Evolutionary conservation across 2,329 filamentous ascomycete genomes (phyloP), one percentile per base, ranked within the genome.

Genomic region (Fusarium clavum): DNA sequence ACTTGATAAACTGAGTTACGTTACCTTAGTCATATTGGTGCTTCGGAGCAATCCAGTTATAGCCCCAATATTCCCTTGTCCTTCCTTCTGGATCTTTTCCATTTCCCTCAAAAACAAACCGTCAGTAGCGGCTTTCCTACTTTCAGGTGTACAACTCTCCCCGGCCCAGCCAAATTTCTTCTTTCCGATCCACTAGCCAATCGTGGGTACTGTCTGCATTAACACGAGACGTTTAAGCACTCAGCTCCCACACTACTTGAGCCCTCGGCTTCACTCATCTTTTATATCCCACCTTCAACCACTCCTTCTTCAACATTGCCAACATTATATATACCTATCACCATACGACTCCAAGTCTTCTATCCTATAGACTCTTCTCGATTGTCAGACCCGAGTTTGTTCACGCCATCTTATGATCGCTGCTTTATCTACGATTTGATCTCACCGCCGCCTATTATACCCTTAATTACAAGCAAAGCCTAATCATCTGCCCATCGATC

Each of bases 151-250:
- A 51, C 43, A 56, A 29, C 45, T 20, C 45, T 60, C 67, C 64
- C 67, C 56, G 54, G 57, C 51, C 57, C 56, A 69, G 57, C 54
- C 64, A 67, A 67, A 68, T 59, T 61, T 59, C 54, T 64, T 57
- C 56, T 67, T 57, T 45, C 49, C 55, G 70, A 69, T 71, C 70
- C 70, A 73, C 67, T 57, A 60, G 59, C 34, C 64, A 53, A 69
- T 71, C 49, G 44, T 66, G 57, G 63, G 61, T 58, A 59, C 51
- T 32, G 49, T 61, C 57, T 65, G 47, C 69, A 64, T 70, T 59
- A 57, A 72, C 53, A 63, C 63, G 53, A 67, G 69, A 69, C 57
- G 67, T 61, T 66, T 67, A 66, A 69, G 51, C 61, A 60, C 60
- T 57, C 64, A 59, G 57, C 59, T 69, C 57, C 64, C 61, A 49